Evolutionary conservation across 1,139 yeast genomes (phyloP).

Genomic region (Zygosaccharomyces sapae): DNA sequence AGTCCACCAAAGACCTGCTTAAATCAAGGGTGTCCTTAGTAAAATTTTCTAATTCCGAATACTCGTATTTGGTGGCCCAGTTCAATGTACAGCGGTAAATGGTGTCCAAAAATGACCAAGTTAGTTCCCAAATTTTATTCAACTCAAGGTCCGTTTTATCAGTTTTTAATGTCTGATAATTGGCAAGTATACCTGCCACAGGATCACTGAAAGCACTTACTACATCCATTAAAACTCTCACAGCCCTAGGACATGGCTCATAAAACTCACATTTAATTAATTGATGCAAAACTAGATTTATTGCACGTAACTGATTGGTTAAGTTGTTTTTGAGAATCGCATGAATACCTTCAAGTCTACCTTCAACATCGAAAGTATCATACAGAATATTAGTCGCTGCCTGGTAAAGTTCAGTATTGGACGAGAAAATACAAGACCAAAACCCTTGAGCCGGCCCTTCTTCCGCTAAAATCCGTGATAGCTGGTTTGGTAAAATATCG

Average conservation of each 20-base stretch:
- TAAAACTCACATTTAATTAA: slow-evolving; percentile 50
- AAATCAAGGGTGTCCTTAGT: slow-evolving; percentile 83
- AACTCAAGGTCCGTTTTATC: slow-evolving; percentile 28
- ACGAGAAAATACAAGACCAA: slow-evolving; percentile 68
- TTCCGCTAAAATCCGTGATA: slow-evolving; percentile 42
- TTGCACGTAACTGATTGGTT: slow-evolving; percentile 45
- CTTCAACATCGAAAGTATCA: slow-evolving; percentile 75
- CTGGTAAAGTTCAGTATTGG: slow-evolving; percentile 51
- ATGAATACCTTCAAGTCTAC: slow-evolving; percentile 65
- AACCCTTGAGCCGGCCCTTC: slow-evolving; percentile 47
- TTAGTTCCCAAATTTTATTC: slow-evolving; percentile 54
- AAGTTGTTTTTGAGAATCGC: slow-evolving; percentile 47
- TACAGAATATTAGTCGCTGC: slow-evolving; percentile 68
- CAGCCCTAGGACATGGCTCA: slow-evolving; percentile 74
- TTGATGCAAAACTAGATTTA: slow-evolving; percentile 44
- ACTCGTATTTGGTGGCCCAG: slow-evolving; percentile 68
- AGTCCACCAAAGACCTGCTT: slow-evolving; percentile 62
- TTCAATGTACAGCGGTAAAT: slow-evolving; percentile 61
- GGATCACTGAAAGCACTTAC: slow-evolving; percentile 63
- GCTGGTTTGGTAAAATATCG: slow-evolving; percentile 44
- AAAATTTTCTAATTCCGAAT: slow-evolving; percentile 63
- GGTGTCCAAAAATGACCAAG: slow-evolving; percentile 70
- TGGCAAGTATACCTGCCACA: slow-evolving; percentile 49
- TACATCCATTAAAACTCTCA: slow-evolving; percentile 72
- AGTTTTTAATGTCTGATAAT: slow-evolving; percentile 28